Evolutionary conservation across 2,329 filamentous ascomycete species (phyloP), one percentile per base, ranked within the genome.

Genomic region (Ceratocystis eucalypticola): DNA sequence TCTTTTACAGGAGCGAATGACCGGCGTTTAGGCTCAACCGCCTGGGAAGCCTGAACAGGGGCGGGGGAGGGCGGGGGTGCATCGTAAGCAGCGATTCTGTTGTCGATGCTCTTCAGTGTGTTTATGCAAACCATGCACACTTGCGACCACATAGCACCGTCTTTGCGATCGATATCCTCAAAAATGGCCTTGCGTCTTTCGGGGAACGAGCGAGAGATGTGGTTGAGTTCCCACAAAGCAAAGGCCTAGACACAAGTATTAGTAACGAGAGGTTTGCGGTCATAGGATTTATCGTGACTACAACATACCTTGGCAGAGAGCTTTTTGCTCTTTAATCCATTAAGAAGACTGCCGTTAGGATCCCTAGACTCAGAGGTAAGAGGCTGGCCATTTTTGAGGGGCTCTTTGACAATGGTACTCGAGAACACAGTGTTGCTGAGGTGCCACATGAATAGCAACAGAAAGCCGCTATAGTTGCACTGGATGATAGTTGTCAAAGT

Each of bases 201-300:
- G 17, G 86, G 81, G 69, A 88, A 92, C 65, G 84, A 82, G 66
- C 88, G 83, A 46, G 89, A 86, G 70, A 96, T 96, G 66, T 89
- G 81, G 37, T 85, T 84, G 33, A 96, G 79, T 73, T 97, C 93
- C 92, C 92, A 96, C 75, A 96, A 88, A 17, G 93, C 92, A 74
- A 95, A 96, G 0, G 85, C 82, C 82, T 89, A 68, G 1, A 25
- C n/a, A 50, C 4, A 62, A 68, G 69, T 76, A 65, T 72, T 71
- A 28, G 63, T 46, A 48, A 8, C 22, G 8, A 48, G 3, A 6
- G 30, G 57, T 61, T 41, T 63, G n/a, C 15, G 0, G 37, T 5
- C 37, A 15, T 12, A 41, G 12, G 3, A 57, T 1, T 28, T 6
- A 53, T 22, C 30, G 48, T 0, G 33, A 50, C 5, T 22, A 5